A percentile compares a stretch with the other conserved stretches of the same genome.
phyloP scores from a whole-genome alignment of 768 basidiomycete genomes.

The Lactifluus pinguis region DNA sequence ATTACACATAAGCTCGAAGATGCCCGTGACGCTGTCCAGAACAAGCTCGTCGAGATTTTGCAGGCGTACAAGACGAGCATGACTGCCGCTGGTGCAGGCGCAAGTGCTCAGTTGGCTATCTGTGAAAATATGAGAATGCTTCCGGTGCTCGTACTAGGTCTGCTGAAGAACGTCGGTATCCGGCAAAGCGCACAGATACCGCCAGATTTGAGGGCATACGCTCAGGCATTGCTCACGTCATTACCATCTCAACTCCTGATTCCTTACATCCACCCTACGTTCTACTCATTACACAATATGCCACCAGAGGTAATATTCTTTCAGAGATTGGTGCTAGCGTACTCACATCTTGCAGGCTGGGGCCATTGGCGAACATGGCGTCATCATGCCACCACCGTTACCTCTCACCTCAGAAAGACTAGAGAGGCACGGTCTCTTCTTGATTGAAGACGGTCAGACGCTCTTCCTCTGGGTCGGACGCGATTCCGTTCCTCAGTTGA shows the following conservation, averaged over 20 bases:
- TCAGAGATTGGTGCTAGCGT: not conserved
- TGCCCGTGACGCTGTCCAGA: slow-evolving; percentile 72
- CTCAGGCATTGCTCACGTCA: slow-evolving; percentile 85
- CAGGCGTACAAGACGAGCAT: slow-evolving; percentile 91
- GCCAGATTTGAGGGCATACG: slow-evolving; percentile 91
- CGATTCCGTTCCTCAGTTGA: slow-evolving; percentile 91
- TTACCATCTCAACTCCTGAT: slow-evolving; percentile 85
- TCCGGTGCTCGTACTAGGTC: slow-evolving; percentile 79
- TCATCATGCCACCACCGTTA: slow-evolving; percentile 79
- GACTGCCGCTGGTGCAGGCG: slow-evolving; percentile 88
- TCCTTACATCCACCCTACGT: slow-evolving; percentile 90
- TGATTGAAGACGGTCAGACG: slow-evolving; percentile 96
- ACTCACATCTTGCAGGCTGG: slow-evolving; percentile 51
- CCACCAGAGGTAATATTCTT: slow-evolving; percentile 58
- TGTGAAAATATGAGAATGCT: slow-evolving; percentile 93
- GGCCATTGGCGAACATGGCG: slow-evolving; percentile 80
- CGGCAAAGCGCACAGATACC: slow-evolving; percentile 96
- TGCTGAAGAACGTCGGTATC: slow-evolving; percentile 94
- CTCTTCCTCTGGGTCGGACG: slow-evolving; percentile 99
- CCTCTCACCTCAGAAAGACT: slow-evolving; percentile 93
- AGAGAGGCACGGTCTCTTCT: slow-evolving; percentile 89
- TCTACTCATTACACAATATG: slow-evolving; percentile 98
- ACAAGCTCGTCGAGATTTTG: slow-evolving; percentile 78
- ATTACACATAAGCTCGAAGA: slow-evolving; percentile 84
- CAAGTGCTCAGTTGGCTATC: slow-evolving; percentile 87